Base-by-base conservation (phyloP, 208 protist genomes). In the Trichomonas tenax region DNA sequence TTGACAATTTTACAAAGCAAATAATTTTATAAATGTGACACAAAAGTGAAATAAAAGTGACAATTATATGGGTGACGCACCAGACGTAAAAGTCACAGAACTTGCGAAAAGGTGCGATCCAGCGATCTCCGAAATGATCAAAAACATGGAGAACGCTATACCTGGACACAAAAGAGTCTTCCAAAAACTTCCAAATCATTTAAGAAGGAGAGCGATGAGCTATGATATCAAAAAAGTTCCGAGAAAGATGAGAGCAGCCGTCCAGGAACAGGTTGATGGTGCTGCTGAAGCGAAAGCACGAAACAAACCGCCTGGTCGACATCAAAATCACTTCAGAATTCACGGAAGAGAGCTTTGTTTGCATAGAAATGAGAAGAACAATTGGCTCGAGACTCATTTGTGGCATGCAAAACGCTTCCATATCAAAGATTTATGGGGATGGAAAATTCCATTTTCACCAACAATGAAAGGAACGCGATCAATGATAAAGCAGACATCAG, bases 331-430 rank as follows among this genome's bases (percentile, higher is more conserved):
- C 15, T 93, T 58, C 36, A 31, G 96, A 15, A 11, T 14, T 21
- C 96, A 88, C n/a, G 84, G 84, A 44, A 45, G 26, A 46, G 93
- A 95, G 8, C 40, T 72, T 31, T n/a, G 11, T 36, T 38, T 82
- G 10, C 96, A 96, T 48, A 49, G 96, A 90, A 95, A 88, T 36
- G 48, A 96, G 0, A 34, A 96, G 26, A 17, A 96, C 23, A 82
- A 45, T 11, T 97, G 96, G 96, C 90, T 97, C 1, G 96, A 96
- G 51, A 96, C 96, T 0, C 96, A 97, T 96, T 63, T 97, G 34
- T 97, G 96, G 96, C 96, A 97, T 95, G 95, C 88, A 58, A 97
- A 97, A 90, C 96, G 96, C 23, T 96, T 97, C 82, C 88, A 97
- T 17, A 97, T 97, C 51, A 40, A 15, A n/a, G 90, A 97, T 88